These are phyloP conservation scores for Xylaria grammica DNA, from an alignment of 495 filamentous ascomycete genomes.

Conservation along the genomic window DNA sequence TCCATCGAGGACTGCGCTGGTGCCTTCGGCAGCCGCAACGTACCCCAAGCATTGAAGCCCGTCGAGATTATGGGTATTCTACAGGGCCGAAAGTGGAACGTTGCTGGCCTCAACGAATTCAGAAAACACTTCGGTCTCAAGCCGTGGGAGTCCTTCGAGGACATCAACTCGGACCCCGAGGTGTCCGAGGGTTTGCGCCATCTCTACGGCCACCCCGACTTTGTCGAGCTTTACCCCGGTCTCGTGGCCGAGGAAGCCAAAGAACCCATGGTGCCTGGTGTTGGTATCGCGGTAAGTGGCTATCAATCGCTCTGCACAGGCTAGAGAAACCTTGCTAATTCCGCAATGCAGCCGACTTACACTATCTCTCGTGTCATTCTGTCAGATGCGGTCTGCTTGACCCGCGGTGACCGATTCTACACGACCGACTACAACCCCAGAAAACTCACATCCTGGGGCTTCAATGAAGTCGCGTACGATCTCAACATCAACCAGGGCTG, in stretches of 20 bases:
- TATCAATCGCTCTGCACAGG: not conserved
- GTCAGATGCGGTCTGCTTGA: conserved; percentile 84
- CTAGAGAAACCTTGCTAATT: conserved; percentile 18
- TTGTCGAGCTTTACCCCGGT: conserved; percentile 54
- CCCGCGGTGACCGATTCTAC: conserved; percentile 87
- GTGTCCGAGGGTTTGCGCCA: conserved; percentile 70
- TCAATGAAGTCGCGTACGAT: conserved; percentile 72
- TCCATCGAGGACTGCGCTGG: conserved; percentile 69
- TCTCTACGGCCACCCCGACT: conserved; percentile 79
- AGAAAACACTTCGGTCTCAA: conserved; percentile 78
- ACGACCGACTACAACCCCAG: conserved; percentile 74
- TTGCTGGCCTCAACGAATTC: conserved; percentile 88
- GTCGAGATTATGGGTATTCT: conserved; percentile 88
- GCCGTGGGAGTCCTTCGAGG: conserved; percentile 77
- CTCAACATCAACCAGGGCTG: conserved; percentile 78
- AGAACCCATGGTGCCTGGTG: conserved; percentile 71
- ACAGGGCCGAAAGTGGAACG: conserved; percentile 81
- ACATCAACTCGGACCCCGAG: conserved; percentile 76
- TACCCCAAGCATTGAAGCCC: conserved; percentile 72
- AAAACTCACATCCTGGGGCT: conserved; percentile 83
- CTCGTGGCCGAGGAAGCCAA: conserved; percentile 84
- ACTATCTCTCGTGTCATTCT: conserved; percentile 84
- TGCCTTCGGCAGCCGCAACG: conserved; percentile 72
- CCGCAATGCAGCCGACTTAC: conserved; percentile 61
- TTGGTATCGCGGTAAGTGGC: conserved; percentile 65